These are phyloP conservation scores for Carex sylvatica DNA, from an alignment of 202 grass and related monocot genomes.

Conservation along the genomic window DNA sequence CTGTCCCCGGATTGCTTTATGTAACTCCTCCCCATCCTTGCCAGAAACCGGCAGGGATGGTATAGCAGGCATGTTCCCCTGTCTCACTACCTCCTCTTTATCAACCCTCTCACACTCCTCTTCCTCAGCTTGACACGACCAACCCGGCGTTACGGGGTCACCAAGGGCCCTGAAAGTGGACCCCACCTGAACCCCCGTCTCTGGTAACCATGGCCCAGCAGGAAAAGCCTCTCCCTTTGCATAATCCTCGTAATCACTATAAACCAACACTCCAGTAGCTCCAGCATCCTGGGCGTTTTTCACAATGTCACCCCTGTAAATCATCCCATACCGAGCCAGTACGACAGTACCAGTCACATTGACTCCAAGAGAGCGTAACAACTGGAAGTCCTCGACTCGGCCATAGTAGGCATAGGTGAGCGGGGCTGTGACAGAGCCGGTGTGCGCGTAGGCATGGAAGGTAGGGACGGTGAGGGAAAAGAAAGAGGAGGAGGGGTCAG, in stretches of 20 bases:
- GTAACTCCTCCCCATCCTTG: constrained; percentile 53
- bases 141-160: constrained; percentile 75
- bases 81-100: constrained; percentile 42
- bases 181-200: constrained; percentile 72
- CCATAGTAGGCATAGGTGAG: constrained; percentile 77
- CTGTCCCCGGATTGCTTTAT: constrained; percentile 37
- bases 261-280: constrained; percentile 50
- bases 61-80: constrained; percentile 46
- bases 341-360: constrained; percentile 51
- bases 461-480: constrained; percentile 54
- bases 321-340: constrained; percentile 58
- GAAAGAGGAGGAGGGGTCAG: constrained; percentile 40
- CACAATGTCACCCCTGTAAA: constrained; percentile 74
- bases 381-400: constrained; percentile 64
- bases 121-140: constrained; percentile 28
- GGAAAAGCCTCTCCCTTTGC: constrained; percentile 38
- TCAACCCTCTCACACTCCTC: constrained; percentile 55
- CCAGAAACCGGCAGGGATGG: constrained; percentile 68
- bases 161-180: constrained; percentile 52
- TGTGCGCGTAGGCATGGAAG: constrained; percentile 58
- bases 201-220: constrained; percentile 48
- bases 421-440: constrained; percentile 54
- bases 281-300: constrained; percentile 51
- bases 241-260: constrained; percentile 66
- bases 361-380: constrained; percentile 40